Conservation (phyloP, 2,329 filamentous ascomycete species). For the Orbilia brochopaga region DNA sequence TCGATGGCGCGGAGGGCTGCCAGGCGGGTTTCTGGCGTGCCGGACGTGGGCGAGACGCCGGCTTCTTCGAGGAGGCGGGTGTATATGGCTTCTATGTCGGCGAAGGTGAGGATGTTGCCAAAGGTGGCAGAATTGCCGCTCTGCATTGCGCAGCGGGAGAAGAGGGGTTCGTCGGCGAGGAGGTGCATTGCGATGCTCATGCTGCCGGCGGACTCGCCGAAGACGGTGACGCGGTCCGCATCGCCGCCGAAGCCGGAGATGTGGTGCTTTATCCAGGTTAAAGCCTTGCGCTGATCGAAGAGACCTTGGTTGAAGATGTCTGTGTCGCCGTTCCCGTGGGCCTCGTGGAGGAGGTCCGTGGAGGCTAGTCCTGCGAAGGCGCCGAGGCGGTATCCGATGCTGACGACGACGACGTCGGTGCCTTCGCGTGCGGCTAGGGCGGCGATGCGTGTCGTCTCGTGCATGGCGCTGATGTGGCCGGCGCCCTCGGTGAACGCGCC, state of each 20-base stretch:
- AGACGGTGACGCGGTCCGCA: conserved; percentile 34
- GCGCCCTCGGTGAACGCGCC: conserved; percentile 43
- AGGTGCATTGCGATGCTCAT: conserved; percentile 47
- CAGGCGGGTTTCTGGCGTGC: conserved; percentile 23
- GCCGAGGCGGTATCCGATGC: conserved; percentile 40
- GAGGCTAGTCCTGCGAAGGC: conserved; percentile 33
- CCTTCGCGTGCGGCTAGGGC: conserved; percentile 15
- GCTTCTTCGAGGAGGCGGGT: conserved; percentile 9
- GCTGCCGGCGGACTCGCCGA: conserved; percentile 47
- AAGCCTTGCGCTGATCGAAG: conserved; percentile 39
- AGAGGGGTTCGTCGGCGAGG: conserved; percentile 28
- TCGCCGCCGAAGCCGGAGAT: conserved; percentile 46
- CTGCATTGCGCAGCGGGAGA: conserved; percentile 42
- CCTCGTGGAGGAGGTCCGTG: conserved; percentile 35
- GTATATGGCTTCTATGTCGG: conserved; percentile 20
- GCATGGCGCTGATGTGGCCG: conserved; percentile 32
- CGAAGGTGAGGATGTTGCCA: conserved; percentile 13
- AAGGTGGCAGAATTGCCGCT: conserved; percentile 38
- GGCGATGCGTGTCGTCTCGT: conserved; percentile 27
- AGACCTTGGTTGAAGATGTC: conserved; percentile 48
- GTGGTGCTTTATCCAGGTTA: conserved; percentile 34
- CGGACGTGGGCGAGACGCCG: neutral
- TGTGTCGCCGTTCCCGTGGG: conserved; percentile 15
- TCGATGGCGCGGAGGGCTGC: conserved; percentile 13
- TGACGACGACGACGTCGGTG: conserved; percentile 21